Conservation (phyloP, 2,329 filamentous ascomycete species). For the Neonectria sp. region DNA sequence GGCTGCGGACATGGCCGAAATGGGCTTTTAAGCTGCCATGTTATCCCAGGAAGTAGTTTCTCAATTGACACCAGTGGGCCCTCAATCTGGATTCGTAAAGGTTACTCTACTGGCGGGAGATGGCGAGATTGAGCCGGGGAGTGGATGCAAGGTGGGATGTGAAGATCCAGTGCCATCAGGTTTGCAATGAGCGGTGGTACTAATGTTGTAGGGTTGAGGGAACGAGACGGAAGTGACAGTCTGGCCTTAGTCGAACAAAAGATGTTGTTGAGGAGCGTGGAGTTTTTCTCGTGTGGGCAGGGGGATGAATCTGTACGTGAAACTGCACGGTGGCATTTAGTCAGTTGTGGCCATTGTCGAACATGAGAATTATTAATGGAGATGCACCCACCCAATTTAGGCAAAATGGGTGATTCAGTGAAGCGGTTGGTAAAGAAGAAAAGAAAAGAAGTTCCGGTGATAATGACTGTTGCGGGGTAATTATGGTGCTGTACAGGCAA, state of each 20-base stretch:
- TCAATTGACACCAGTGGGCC: slow-evolving; percentile 36
- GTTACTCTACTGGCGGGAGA: slow-evolving; percentile 31
- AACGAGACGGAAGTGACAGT: not conserved
- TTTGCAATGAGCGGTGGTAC: too few relatives aligned
- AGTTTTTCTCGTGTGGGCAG: not conserved
- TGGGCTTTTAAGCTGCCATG: slow-evolving; percentile 24
- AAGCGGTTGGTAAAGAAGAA: too few relatives aligned
- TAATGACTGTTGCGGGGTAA: too few relatives aligned
- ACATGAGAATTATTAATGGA: too few relatives aligned
- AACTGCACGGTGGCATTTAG: not conserved
- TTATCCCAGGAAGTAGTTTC: slow-evolving; percentile 34
- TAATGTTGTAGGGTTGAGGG: not conserved
- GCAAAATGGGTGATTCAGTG: too few relatives aligned
- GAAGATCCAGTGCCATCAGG: slow-evolving; percentile 32
- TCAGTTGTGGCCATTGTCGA: too few relatives aligned
- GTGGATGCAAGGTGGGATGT: slow-evolving; percentile 36
- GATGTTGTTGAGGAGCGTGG: not conserved
- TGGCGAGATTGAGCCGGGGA: slow-evolving; percentile 33
- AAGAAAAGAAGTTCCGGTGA: too few relatives aligned
- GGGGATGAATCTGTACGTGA: not conserved
- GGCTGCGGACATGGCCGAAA: slow-evolving; percentile 32
- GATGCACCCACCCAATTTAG: too few relatives aligned
- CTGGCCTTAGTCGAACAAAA: not conserved
- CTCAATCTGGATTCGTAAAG: slow-evolving; percentile 42
- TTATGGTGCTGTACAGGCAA: too few relatives aligned